phyloP scores from a whole-genome alignment of 108 stramenopile species.

The Skeletonema costatum region DNA sequence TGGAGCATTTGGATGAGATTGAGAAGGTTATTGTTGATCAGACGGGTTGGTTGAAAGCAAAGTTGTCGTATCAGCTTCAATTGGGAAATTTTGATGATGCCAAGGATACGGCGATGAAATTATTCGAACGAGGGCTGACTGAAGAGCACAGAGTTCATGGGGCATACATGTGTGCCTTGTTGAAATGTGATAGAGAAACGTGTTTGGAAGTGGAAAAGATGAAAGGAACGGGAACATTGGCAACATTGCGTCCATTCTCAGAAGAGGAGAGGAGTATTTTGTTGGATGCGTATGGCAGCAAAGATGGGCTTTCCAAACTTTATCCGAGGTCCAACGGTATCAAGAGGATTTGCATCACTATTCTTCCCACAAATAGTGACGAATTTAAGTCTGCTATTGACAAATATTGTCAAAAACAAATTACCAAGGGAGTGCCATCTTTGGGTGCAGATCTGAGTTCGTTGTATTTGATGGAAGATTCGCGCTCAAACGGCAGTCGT shows the following conservation, averaged over 20 bases:
- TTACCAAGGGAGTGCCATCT: constrained; percentile 90
- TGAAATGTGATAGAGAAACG: constrained; percentile 55
- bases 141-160: constrained; percentile 93
- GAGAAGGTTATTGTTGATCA: constrained; percentile 72
- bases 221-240: constrained; percentile 69
- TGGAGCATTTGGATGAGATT: constrained; percentile 78
- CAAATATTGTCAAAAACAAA: constrained; percentile 64
- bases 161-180: constrained; percentile 89
- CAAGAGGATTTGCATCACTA: constrained; percentile 71
- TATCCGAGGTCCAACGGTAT: constrained; percentile 63
- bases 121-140: constrained; percentile 77
- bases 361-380: constrained; percentile 61
- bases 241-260: constrained; percentile 59
- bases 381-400: constrained; percentile 61
- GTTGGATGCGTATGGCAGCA: constrained; percentile 61
- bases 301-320: constrained; percentile 32
- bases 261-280: constrained; percentile 58
- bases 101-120: constrained; percentile 49
- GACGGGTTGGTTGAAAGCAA: constrained; percentile 66
- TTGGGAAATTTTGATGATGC: constrained; percentile 78
- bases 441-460: constrained; percentile 84
- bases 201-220: constrained; percentile 51
- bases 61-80: constrained; percentile 74
- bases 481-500: constrained; percentile 10
- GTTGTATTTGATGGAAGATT: constrained; percentile 53